Evolutionary conservation across 2,329 filamentous ascomycete species (phyloP).

Genomic region (Pseudodiploospora longispora): DNA sequence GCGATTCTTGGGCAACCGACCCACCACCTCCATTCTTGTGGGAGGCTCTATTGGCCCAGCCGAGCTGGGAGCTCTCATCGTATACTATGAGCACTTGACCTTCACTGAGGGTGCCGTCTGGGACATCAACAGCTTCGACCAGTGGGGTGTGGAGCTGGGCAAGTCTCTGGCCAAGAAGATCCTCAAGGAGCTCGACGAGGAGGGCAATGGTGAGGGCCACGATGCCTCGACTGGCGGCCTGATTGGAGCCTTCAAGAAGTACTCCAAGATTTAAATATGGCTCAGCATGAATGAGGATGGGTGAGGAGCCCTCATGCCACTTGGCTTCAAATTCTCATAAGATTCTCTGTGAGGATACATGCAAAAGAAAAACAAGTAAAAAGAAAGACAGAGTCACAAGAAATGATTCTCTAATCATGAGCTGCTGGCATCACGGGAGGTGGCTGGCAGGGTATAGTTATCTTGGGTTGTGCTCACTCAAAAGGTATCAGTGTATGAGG

Average conservation of each 20-base stretch:
- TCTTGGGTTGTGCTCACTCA: too few relatives aligned
- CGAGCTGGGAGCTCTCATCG: constrained; percentile 88
- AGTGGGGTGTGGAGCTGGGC: constrained; percentile 98
- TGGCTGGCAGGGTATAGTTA: too few relatives aligned
- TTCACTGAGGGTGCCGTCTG: constrained; percentile 96
- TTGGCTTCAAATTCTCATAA: too few relatives aligned
- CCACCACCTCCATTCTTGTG: constrained; percentile 86
- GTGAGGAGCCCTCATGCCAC: neutral
- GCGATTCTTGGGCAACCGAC: constrained; percentile 96
- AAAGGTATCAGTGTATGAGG: too few relatives aligned
- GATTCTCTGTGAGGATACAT: too few relatives aligned
- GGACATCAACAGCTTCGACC: constrained; percentile 99
- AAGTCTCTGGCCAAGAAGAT: constrained; percentile 95
- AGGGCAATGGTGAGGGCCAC: constrained; percentile 64
- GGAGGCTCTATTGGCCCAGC: constrained; percentile 90
- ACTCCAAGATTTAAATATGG: constrained; percentile 37
- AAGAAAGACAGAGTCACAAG: neutral
- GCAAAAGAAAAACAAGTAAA: neutral
- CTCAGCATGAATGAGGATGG: constrained; percentile 1
- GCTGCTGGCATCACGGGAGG: too few relatives aligned
- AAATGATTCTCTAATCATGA: too few relatives aligned
- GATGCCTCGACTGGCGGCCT: constrained; percentile 83
- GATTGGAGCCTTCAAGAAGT: constrained; percentile 87
- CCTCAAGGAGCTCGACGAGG: constrained; percentile 72
- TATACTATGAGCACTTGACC: constrained; percentile 97